Evolutionary conservation across 2,329 filamentous ascomycete genomes (phyloP), one percentile per base, ranked within the genome.

Genomic region (Lachnellula hyalina): DNA sequence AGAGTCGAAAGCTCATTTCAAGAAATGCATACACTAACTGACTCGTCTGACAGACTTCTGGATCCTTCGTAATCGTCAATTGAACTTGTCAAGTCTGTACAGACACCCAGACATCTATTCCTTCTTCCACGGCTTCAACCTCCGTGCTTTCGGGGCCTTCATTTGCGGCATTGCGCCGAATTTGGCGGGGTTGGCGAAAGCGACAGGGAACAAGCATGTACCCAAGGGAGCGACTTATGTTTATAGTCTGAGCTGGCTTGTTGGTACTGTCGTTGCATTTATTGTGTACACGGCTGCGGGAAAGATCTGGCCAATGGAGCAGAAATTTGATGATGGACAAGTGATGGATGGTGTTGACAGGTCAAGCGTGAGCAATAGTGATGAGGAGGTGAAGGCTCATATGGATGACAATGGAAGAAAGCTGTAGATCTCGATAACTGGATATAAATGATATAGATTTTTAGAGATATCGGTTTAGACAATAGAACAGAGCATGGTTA

Each of bases 71-170:
- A 61, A 63, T 14, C 57, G 63, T 0, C 67, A 61, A 14, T 56
- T 72, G 25, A 70, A 67, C 35, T 61, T 72, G 4, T 63, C 60
- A 45, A 64, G 69, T 52, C 54, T 73, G 6, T 72, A 68, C 48
- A 51, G 48, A 9, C 55, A 57, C n/a, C 57, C 52, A n/a, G 60
- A 58, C 21, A 64, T 63, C 32, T 64, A 63, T 36, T 49, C 49
- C 14, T 64, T 61, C 45, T 62, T 55, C 41, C 53, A 60, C 14
- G 60, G 60, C 2, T 58, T 60, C 42, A 63, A 64, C 36, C 21
- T 58, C 7, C 56, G 62, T 7, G 62, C 62, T 14, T 57, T 63
- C 14, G 49, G 42, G 8, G 61, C 62, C 4, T 63, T 63, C 28
- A 49, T 56, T 12, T 52, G 51, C n/a, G 60, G 51, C 17, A 60